Conservation (phyloP, 768 basidiomycete species). For the Agaricus subrufescens region DNA sequence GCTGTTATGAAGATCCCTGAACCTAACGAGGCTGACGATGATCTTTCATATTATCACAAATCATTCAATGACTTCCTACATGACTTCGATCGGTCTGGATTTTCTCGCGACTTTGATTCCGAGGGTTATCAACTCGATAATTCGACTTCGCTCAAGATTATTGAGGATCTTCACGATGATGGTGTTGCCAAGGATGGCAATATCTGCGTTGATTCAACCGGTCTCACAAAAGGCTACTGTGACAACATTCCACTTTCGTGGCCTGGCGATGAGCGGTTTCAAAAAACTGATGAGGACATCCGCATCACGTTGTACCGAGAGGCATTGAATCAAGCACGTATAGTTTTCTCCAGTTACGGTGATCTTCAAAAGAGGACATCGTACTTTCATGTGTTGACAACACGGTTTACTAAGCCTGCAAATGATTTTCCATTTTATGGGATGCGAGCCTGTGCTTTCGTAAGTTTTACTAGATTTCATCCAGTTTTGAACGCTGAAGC, state of each 20-base stretch:
- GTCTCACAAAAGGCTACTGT: not conserved
- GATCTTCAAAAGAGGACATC: too few species aligned
- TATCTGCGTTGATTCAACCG: not conserved
- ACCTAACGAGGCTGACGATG: not conserved
- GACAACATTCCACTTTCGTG: not conserved
- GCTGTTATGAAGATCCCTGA: not conserved
- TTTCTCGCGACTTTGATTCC: not conserved
- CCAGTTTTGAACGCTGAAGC: not conserved
- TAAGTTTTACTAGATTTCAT: not conserved
- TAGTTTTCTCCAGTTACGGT: too few species aligned
- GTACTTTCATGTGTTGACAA: too few species aligned
- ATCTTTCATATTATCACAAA: not conserved
- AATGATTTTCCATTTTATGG: not conserved
- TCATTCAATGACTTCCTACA: not conserved
- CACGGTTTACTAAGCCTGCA: too few species aligned
- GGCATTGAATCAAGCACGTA: too few species aligned
- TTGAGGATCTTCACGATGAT: not conserved
- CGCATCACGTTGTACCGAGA: too few species aligned
- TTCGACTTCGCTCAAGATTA: not conserved
- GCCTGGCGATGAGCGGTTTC: too few species aligned
- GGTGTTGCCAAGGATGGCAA: not conserved
- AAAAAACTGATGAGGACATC: too few species aligned
- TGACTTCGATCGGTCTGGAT: not conserved
- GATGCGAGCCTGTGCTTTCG: not conserved
- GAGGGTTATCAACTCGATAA: not conserved